Base-by-base conservation (phyloP, 106 monocot species). In the Dendrobium huoshanense region DNA sequence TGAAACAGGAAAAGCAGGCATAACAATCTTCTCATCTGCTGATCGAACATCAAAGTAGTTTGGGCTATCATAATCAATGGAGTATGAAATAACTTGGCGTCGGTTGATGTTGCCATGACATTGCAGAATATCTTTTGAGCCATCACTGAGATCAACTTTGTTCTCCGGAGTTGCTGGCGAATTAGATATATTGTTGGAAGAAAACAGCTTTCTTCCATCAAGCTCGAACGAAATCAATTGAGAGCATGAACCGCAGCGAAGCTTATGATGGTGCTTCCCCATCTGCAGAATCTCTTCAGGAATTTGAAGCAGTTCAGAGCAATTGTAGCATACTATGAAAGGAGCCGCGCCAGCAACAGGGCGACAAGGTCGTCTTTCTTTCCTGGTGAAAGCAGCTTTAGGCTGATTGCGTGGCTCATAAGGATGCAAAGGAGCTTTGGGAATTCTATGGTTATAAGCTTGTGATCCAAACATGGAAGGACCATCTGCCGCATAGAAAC, bases 231-330 rank as follows among this genome's bases (percentile, higher is more conserved):
- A 84, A 47, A 88, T 89, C 42, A 91, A 80, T 56, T 91, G 80
- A 41, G 86, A 94, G 80, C 99, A 99, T 15, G 91, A 90, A 2
- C 93, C 89, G 73, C 99, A 99, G 1, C 86, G 91, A 73, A 95
- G 77, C 44, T 90, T 95, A 72, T 85, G 55, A 48, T 47, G 81
- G 72, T 74, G 78, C 79, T 91, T 93, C 11, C 72, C 84, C 17
- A 25, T 22, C 29, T 79, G 58, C 16, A 80, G 64, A 80, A 84
- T 78, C 24, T 79, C 81, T 41, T 83, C 83, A 70, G 95, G 91
- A 72, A 99, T 77, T 18, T 95, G 88, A 58, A 95, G 78, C 81
- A 95, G 80, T 82, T 99, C 89, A 79, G 76, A 88, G 73, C 99
- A 99, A 77, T 90, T 91, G 72, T 72, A 85, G 79, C 99, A 99